These are phyloP conservation scores for Sophora flavescens DNA, from an alignment of 306 rosid species.

Conservation along the genomic window DNA sequence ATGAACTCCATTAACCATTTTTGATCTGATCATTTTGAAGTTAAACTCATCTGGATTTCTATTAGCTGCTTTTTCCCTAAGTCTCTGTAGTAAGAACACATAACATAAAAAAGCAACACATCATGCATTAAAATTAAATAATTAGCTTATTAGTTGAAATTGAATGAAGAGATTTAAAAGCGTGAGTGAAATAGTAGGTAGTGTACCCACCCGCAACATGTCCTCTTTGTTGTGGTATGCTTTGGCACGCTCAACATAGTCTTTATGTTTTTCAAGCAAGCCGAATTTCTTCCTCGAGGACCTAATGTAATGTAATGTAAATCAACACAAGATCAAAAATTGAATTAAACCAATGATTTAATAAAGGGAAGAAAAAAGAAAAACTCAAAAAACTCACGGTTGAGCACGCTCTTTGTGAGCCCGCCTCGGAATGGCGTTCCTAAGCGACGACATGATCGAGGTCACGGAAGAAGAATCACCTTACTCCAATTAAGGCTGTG, in stretches of 20 bases:
- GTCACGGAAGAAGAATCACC: too few relatives aligned
- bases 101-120: not conserved
- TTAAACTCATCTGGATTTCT: constrained; percentile 84
- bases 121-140: not conserved
- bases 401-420: constrained; percentile 89
- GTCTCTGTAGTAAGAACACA: constrained; percentile 59
- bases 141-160: not conserved
- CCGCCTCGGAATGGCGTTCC: constrained; percentile 71
- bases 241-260: constrained; percentile 82
- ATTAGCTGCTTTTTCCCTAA: constrained; percentile 75
- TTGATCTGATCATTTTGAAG: constrained; percentile 77
- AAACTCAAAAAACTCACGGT: constrained; percentile 60
- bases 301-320: constrained; percentile 46
- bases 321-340: not conserved
- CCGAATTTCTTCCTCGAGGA: constrained; percentile 75
- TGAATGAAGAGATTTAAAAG: not conserved
- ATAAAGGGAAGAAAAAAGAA: too few relatives aligned
- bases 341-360: not conserved
- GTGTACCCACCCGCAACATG: constrained; percentile 73
- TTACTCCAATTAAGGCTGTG: too few relatives aligned
- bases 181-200: not conserved
- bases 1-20: constrained; percentile 74
- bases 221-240: constrained; percentile 77
- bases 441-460: constrained; percentile 69
- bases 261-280: constrained; percentile 86